A percentile compares a stretch with the other conserved stretches of the same genome.
Conservation (phyloP, 208 protist genomes). For the Endotrypanum monterogeii region DNA sequence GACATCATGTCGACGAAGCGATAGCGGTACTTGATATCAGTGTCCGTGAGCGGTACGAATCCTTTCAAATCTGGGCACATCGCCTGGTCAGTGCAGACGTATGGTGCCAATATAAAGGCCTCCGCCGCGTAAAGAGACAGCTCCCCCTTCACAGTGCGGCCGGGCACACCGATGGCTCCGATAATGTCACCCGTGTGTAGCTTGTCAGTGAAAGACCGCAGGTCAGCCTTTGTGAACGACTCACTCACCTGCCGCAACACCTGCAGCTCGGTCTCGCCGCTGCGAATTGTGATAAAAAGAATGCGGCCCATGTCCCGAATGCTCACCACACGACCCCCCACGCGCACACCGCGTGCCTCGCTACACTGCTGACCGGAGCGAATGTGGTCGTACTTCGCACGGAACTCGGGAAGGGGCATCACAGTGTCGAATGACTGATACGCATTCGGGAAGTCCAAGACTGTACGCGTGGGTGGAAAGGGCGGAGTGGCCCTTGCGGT, state of each 20-base stretch:
- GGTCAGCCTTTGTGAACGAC: constrained; percentile 46
- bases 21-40: constrained; percentile 86
- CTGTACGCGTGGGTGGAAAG: constrained; percentile 31
- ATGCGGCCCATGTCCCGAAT: constrained; percentile 86
- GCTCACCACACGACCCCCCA: constrained; percentile 75
- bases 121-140: constrained; percentile 71
- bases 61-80: constrained; percentile 78
- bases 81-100: constrained; percentile 84
- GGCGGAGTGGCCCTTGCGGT: neutral
- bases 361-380: constrained; percentile 4
- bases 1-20: constrained; percentile 91
- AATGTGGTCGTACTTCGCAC: constrained; percentile 43
- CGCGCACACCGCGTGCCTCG: constrained; percentile 39
- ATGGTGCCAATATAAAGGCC: constrained; percentile 71
- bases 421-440: constrained; percentile 71
- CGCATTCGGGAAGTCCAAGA: constrained; percentile 46
- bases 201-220: constrained; percentile 48
- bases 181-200: constrained; percentile 87
- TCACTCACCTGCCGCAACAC: constrained; percentile 63
- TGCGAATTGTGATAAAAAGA: constrained; percentile 79
- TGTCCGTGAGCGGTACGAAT: constrained; percentile 68
- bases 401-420: constrained; percentile 51
- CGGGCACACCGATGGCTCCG: constrained; percentile 74
- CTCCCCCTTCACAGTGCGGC: constrained; percentile 81
- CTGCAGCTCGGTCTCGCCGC: constrained; percentile 67